Percentiles rank a stretch among this genome's conserved stretches.
These are phyloP conservation scores for Camillea tinctor DNA, from an alignment of 2,329 filamentous ascomycete species.

Conservation along the genomic window DNA sequence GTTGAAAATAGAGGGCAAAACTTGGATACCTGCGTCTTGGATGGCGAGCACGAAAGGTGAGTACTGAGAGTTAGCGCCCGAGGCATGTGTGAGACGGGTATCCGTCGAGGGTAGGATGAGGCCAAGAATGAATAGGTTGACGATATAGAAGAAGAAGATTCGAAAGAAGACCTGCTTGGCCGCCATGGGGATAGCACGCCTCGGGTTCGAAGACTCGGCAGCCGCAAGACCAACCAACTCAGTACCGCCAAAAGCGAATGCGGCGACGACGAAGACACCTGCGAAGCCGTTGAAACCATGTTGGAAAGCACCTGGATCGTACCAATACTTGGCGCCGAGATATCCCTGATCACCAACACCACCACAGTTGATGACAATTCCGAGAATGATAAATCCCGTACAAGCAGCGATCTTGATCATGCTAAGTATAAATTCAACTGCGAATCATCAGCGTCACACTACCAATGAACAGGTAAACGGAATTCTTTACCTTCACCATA, in stretches of 20 bases:
- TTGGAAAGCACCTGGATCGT: slow-evolving; percentile 53
- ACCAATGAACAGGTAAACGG: slow-evolving; percentile 11
- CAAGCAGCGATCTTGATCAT: slow-evolving; percentile 58
- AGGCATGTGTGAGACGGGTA: slow-evolving; percentile 37
- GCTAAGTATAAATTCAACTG: slow-evolving; percentile 57
- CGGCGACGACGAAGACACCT: slow-evolving; percentile 51
- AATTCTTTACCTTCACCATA: slow-evolving; percentile 46
- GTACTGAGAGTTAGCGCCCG: slow-evolving; percentile 42
- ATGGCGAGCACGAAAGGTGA: slow-evolving; percentile 54
- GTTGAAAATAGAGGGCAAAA: slow-evolving; percentile 53
- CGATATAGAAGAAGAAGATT: slow-evolving; percentile 51
- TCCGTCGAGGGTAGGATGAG: slow-evolving; percentile 48
- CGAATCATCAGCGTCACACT: slow-evolving; percentile 9
- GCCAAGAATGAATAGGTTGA: slow-evolving; percentile 51
- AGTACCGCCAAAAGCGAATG: slow-evolving; percentile 52
- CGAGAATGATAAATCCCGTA: slow-evolving; percentile 64
- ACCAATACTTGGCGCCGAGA: slow-evolving; percentile 61
- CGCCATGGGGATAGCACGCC: slow-evolving; percentile 47
- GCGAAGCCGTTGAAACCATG: slow-evolving; percentile 51
- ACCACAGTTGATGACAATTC: slow-evolving; percentile 58
- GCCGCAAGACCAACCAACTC: slow-evolving; percentile 53
- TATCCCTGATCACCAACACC: slow-evolving; percentile 57
- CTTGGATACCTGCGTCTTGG: slow-evolving; percentile 48
- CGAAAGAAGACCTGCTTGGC: slow-evolving; percentile 56
- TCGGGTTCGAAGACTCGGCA: slow-evolving; percentile 49